These are phyloP conservation scores for Calonectria pteridis DNA, from an alignment of 2,329 filamentous ascomycete genomes.

Conservation along the genomic window DNA sequence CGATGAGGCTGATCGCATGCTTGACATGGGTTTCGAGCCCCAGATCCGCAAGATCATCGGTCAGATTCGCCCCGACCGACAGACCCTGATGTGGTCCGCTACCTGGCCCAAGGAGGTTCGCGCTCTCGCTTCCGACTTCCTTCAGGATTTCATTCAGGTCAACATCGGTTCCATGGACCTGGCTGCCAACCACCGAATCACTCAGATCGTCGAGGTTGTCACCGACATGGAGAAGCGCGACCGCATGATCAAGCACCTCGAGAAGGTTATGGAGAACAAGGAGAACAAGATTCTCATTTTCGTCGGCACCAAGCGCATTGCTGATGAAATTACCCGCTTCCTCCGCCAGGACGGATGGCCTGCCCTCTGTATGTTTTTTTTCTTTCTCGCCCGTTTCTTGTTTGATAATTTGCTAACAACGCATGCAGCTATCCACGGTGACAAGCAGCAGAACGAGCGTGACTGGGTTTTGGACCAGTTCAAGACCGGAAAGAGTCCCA, in stretches of 20 bases:
- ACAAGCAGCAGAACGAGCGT: slow-evolving; percentile 99
- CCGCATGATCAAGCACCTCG: slow-evolving; percentile 95
- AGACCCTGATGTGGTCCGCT: slow-evolving; percentile 99
- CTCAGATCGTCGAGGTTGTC: slow-evolving; percentile 96
- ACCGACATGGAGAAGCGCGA: slow-evolving; percentile 98
- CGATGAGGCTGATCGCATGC: slow-evolving; percentile 98
- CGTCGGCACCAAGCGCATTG: slow-evolving; percentile 92
- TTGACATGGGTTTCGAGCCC: slow-evolving; percentile 99
- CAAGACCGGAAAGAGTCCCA: slow-evolving; percentile 98
- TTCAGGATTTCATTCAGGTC: slow-evolving; percentile 97
- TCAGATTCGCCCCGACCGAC: slow-evolving; percentile 97
- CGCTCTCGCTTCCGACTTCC: slow-evolving; percentile 89
- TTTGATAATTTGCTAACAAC: slow-evolving; percentile 50
- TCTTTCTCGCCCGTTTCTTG: slow-evolving; percentile 47
- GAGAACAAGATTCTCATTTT: slow-evolving; percentile 96
- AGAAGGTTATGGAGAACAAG: slow-evolving; percentile 98
- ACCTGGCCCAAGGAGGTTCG: slow-evolving; percentile 99
- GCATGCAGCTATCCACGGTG: slow-evolving; percentile 88
- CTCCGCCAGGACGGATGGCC: slow-evolving; percentile 98
- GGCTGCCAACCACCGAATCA: slow-evolving; percentile 97
- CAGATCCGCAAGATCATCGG: slow-evolving; percentile 99
- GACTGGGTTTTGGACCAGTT: slow-evolving; percentile 99
- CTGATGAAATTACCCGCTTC: slow-evolving; percentile 97
- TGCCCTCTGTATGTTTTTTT: slow-evolving; percentile 80
- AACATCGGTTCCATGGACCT: slow-evolving; percentile 98